phyloP scores from a whole-genome alignment of 2,329 filamentous ascomycete species.

The Monosporascus cannonballus region DNA sequence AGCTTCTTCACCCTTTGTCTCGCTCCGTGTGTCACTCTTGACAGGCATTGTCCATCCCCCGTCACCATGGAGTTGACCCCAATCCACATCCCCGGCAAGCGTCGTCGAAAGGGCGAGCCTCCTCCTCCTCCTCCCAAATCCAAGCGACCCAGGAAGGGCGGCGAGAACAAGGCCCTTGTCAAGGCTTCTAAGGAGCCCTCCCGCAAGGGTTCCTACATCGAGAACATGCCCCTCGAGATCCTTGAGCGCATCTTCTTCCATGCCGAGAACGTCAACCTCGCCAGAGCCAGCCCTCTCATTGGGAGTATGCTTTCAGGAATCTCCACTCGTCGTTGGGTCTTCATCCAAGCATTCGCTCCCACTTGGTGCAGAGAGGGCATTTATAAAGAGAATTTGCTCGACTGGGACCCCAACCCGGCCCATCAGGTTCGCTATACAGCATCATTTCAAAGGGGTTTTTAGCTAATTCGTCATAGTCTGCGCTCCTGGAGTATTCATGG shows the following conservation, averaged over 20 bases:
- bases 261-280: constrained; percentile 42
- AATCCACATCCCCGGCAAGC: constrained; percentile 42
- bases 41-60: neutral
- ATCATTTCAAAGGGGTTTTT: neutral
- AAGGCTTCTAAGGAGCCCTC: constrained; percentile 6
- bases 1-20: neutral
- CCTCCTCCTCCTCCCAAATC: neutral
- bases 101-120: constrained; percentile 17
- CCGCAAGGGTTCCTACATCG: constrained; percentile 17
- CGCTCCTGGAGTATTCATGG: constrained; percentile 39
- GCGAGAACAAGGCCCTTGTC: neutral
- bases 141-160: constrained; percentile 8
- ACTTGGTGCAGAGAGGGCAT: constrained; percentile 32
- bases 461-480: constrained; percentile 27
- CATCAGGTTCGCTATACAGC: constrained; percentile 36
- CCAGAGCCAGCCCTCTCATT: constrained; percentile 37
- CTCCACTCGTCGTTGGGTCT: constrained; percentile 27
- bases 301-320: constrained; percentile 38
- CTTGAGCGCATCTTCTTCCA: constrained; percentile 47
- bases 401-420: constrained; percentile 30
- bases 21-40: constrained; percentile 1
- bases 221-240: constrained; percentile 44
- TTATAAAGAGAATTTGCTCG: constrained; percentile 1
- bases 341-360: constrained; percentile 31
- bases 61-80: constrained; percentile 41